Evolutionary conservation across 2,329 filamentous ascomycete species (phyloP), one percentile per base, ranked within the genome.

Genomic region (Samsoniella hepiali): DNA sequence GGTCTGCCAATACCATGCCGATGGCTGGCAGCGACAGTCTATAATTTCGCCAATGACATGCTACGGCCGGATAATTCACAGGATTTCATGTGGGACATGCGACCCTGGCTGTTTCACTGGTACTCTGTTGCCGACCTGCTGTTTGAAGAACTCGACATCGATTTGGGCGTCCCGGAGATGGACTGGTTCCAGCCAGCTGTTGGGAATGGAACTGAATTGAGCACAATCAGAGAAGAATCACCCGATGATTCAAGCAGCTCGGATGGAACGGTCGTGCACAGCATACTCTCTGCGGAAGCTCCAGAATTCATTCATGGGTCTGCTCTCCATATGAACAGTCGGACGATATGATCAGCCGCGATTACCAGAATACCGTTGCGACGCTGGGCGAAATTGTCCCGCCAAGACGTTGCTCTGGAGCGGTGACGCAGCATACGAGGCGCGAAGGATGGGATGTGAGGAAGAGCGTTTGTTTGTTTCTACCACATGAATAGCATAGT

Each of bases 11-110:
- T 67, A 51, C 68, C 71, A 38, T 59, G 75, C 47, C 69, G 74
- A 66, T 75, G 68, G 73, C 62, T 75, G 38, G 70, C 75, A 31
- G 67, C 72, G 34, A 69, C 57, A 50, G 64, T 75, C 29, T 76
- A 72, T 65, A 68, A 75, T 66, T 72, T 75, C 27, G 63, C 71
- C 58, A 69, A 62, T 62, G 67, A 72, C 31, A 70, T 73, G 67
- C 66, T 76, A 6, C 64, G 62, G 17, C 62, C 60, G 2, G 58
- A 60, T 1, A 55, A 62, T 11, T 58, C 58, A n/a, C 66, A 71
- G 51, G 47, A 64, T 5, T 59, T 29, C 2, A 47, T 69, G 11
- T 73, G 66, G 70, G 2, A 27, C 5, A 71, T 71, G 69, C 68
- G 72, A 3, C 15, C 63, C 3, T 75, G 73, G 74, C 64, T 76